phyloP scores from a whole-genome alignment of 2,329 filamentous ascomycete genomes.

The Epichloe glyceriae region DNA sequence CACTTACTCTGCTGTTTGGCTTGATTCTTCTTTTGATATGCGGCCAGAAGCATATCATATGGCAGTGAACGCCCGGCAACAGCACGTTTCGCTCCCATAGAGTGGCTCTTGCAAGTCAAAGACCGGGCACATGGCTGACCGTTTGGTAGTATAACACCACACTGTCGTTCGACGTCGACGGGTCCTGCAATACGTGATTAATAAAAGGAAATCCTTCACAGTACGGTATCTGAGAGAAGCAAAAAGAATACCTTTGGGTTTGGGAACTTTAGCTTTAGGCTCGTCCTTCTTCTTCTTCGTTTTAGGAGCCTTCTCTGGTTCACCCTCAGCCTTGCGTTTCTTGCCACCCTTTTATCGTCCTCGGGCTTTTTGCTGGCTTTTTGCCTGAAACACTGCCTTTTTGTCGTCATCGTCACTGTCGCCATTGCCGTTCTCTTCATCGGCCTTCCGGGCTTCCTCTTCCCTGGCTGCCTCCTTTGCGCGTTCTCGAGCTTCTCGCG shows the following conservation, averaged over 20 bases:
- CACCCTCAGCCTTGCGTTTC: slow-evolving; percentile 63
- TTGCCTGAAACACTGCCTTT: slow-evolving; percentile 30
- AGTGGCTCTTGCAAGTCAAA: slow-evolving; percentile 85
- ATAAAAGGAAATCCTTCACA: not conserved
- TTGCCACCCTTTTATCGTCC: slow-evolving; percentile 53
- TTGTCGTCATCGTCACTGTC: slow-evolving; percentile 35
- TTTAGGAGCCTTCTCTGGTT: slow-evolving; percentile 72
- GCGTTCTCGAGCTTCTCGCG: slow-evolving; percentile 55
- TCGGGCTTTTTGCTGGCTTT: slow-evolving; percentile 56
- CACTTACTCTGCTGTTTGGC: slow-evolving; percentile 87
- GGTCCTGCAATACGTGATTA: slow-evolving; percentile 38
- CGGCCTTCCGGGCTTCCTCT: slow-evolving; percentile 39
- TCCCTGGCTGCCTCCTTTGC: slow-evolving; percentile 49
- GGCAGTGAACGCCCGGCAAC: slow-evolving; percentile 78
- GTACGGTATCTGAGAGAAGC: not conserved
- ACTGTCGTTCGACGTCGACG: slow-evolving; percentile 88
- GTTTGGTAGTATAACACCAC: slow-evolving; percentile 75
- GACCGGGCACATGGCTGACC: slow-evolving; percentile 79
- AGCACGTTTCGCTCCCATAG: slow-evolving; percentile 86
- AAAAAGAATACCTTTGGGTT: slow-evolving; percentile 55
- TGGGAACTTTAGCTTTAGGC: slow-evolving; percentile 67
- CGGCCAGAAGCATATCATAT: slow-evolving; percentile 81
- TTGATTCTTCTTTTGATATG: slow-evolving; percentile 96
- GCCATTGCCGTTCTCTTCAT: slow-evolving; percentile 34
- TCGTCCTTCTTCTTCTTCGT: slow-evolving; percentile 94